Evolutionary conservation across 352 stramenopile genomes (phyloP).

Genomic region (Pythium guiyangense): DNA sequence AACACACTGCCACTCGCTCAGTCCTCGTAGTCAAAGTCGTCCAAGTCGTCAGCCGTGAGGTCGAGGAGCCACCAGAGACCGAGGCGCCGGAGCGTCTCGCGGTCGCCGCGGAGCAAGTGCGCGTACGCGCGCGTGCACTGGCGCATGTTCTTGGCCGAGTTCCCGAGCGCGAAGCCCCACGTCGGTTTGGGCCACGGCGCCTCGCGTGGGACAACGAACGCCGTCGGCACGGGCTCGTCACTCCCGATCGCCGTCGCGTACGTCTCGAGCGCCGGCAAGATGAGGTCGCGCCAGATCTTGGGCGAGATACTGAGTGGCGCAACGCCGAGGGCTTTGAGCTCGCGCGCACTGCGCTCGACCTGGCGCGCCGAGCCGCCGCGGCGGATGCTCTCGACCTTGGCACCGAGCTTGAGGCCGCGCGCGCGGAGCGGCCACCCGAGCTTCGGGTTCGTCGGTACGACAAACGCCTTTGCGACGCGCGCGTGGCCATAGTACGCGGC

Average conservation of each 20-base stretch:
- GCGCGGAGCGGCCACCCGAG: background rate
- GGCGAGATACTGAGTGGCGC: background rate
- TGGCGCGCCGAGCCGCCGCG: background rate
- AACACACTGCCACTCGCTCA: background rate
- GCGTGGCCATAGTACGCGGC: background rate
- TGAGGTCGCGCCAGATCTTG: background rate
- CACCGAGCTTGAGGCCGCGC: background rate
- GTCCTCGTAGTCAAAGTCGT: background rate
- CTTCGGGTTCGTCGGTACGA: background rate
- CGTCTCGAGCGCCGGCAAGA: background rate
- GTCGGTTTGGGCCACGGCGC: background rate
- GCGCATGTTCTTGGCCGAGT: background rate
- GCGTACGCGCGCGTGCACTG: background rate
- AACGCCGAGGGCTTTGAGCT: background rate
- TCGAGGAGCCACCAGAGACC: background rate
- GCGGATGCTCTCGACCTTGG: background rate
- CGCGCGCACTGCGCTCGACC: background rate
- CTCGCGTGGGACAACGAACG: background rate
- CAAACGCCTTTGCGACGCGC: background rate
- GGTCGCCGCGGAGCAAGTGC: background rate
- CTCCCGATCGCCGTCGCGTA: background rate
- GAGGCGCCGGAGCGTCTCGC: background rate
- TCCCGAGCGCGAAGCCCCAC: constrained; percentile 1
- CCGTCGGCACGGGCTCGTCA: background rate
- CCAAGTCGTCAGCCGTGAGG: background rate